These are phyloP conservation scores for Macrophomina pseudophaseolina DNA, from an alignment of 2,329 filamentous ascomycete species.

Conservation along the genomic window DNA sequence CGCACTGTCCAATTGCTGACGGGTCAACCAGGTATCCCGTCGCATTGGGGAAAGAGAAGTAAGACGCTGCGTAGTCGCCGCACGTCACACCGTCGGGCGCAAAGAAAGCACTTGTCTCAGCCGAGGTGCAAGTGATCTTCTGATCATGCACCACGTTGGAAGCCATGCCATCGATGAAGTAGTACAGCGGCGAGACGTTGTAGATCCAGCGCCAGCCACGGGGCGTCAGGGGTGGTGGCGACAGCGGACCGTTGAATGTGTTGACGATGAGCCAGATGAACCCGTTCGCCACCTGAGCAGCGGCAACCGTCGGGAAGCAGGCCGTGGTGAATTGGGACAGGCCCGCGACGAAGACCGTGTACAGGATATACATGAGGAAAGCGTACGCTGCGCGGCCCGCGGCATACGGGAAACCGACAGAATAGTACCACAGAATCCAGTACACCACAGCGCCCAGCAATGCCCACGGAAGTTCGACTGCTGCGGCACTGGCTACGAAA, in stretches of 20 bases:
- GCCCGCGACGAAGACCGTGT: slow-evolving; percentile 76
- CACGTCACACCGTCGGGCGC: slow-evolving; percentile 61
- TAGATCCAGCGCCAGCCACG: slow-evolving; percentile 69
- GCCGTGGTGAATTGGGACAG: slow-evolving; percentile 78
- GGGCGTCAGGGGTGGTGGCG: not conserved
- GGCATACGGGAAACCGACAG: slow-evolving; percentile 70
- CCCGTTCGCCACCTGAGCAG: slow-evolving; percentile 68
- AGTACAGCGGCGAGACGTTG: slow-evolving; percentile 76
- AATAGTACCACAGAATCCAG: slow-evolving; percentile 81
- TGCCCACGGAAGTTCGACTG: slow-evolving; percentile 82
- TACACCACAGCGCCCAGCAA: slow-evolving; percentile 70
- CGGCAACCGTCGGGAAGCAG: slow-evolving; percentile 69
- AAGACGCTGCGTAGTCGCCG: slow-evolving; percentile 55
- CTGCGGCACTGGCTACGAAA: slow-evolving; percentile 77
- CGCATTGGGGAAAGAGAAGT: slow-evolving; percentile 31
- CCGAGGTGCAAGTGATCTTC: slow-evolving; percentile 64
- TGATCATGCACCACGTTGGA: slow-evolving; percentile 70
- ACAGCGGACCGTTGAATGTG: not conserved
- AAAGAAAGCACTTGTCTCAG: slow-evolving; percentile 69
- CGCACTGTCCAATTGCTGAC: slow-evolving; percentile 43
- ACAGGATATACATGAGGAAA: slow-evolving; percentile 72
- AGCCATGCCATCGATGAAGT: slow-evolving; percentile 73
- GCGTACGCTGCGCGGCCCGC: slow-evolving; percentile 73
- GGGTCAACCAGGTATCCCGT: slow-evolving; percentile 46
- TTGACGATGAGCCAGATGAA: slow-evolving; percentile 62